These are phyloP conservation scores for Vachellia collinsii DNA, from an alignment of 306 rosid species.

Conservation along the genomic window DNA sequence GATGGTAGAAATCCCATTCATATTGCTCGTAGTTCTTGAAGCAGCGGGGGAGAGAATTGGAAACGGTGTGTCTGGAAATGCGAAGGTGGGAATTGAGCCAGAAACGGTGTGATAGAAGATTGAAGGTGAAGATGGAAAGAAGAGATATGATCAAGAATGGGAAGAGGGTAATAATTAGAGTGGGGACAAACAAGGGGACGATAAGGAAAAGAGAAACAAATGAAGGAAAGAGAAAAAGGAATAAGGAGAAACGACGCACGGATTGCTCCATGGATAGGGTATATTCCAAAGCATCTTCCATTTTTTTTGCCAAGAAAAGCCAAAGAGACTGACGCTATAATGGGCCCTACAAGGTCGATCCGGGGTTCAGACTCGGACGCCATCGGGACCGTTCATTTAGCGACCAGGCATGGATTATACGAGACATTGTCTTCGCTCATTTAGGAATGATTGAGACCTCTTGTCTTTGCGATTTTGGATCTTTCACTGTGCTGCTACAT, in stretches of 20 bases:
- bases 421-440: not conserved
- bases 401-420: not conserved
- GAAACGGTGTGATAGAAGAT: not conserved
- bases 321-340: not conserved
- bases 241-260: not conserved
- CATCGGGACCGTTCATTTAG: conserved; percentile 30
- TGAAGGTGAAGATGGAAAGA: conserved; percentile 3
- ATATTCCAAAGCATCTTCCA: conserved; percentile 64
- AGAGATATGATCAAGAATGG: not conserved
- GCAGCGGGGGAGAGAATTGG: not conserved
- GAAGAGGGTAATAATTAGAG: conserved; percentile 1
- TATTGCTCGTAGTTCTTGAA: conserved; percentile 6
- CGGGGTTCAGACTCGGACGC: not conserved
- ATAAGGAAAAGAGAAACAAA: not conserved
- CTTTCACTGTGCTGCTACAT: not conserved
- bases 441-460: not conserved
- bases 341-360: conserved; percentile 27
- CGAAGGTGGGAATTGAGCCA: not conserved
- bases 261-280: conserved; percentile 11
- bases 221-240: not conserved
- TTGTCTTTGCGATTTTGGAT: not conserved
- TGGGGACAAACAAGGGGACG: not conserved
- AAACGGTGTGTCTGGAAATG: not conserved
- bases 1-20: conserved; percentile 37
- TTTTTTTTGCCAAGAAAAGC: not conserved